Evolutionary conservation across 441 rosid genomes (phyloP), one percentile per base, ranked within the genome.

Genomic region (Gossypium davidsonii): DNA sequence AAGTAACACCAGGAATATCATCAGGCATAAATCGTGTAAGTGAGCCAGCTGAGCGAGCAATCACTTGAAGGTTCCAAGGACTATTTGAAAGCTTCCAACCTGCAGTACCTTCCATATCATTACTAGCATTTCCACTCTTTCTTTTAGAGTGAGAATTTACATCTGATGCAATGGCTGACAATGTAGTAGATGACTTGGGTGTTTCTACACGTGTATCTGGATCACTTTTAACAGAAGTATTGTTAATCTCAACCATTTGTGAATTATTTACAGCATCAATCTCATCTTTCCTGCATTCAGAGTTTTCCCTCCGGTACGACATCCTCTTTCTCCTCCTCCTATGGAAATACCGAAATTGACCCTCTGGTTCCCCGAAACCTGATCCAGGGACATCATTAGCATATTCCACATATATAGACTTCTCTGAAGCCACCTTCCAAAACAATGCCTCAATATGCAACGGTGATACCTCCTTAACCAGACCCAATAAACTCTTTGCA

Each of bases 381-480:
- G 99, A 93, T 6, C 99, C 99, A 1, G 99, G 98, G 18, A 96
- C 98, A 87, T 96, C 98, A 77, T 96, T 96, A 11, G 99, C 98
- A 87, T 96, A 96, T 72, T 96, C 99, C 58, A 96, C 86, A 72
- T 83, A 85, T 59, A 92, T 85, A 61, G 98, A 96, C 82, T 91
- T 96, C 77, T 94, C 98, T 0, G 80, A 89, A 73, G 96, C 89
- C 2, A 89, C 85, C 83, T 88, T 92, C 99, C 99, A 96, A 74
- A 96, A 96, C 81, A 93, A 78, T 46, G 98, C 83, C 83, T 96
- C 99, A 12, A 92, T 70, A 65, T 81, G 89, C 79, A 87, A 82
- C 0, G 98, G 92, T 34, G 91, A 83, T 58, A 85, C 88, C 77
- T 93, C 98, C 84, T 85, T 92, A 25, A 83, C 21, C 79, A 77